A percentile compares a stretch with the other conserved stretches of the same genome.
These are phyloP conservation scores for Salinomyces thailandicus DNA, from an alignment of 2,329 filamentous ascomycete species.

Conservation along the genomic window DNA sequence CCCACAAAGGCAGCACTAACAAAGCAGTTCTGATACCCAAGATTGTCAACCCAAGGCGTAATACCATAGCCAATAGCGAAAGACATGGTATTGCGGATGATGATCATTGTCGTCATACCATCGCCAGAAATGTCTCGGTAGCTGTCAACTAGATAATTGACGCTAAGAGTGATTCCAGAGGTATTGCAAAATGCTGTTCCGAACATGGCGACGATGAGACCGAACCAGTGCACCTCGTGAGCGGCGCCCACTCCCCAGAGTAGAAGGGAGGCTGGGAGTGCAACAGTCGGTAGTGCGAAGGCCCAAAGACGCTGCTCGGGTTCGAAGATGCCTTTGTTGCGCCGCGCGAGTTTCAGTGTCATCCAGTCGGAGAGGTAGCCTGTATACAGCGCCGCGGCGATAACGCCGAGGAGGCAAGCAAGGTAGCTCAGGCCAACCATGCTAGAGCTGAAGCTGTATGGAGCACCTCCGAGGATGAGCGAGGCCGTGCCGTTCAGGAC, in stretches of 20 bases:
- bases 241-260: slow-evolving; percentile 44
- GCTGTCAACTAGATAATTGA: slow-evolving; percentile 38
- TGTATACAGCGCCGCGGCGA: slow-evolving; percentile 27
- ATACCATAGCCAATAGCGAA: slow-evolving; percentile 32
- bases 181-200: slow-evolving; percentile 18
- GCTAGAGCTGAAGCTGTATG: slow-evolving; percentile 29
- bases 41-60: slow-evolving; percentile 35
- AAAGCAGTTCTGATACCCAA: slow-evolving; percentile 36
- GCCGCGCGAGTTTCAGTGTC: slow-evolving; percentile 26
- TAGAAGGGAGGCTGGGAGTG: slow-evolving; percentile 36
- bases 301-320: slow-evolving; percentile 33
- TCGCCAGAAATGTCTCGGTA: slow-evolving; percentile 37
- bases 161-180: slow-evolving; percentile 20
- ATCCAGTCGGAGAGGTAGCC: slow-evolving; percentile 28
- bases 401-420: slow-evolving; percentile 27
- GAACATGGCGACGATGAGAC: slow-evolving; percentile 33
- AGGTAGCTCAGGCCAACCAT: slow-evolving; percentile 32
- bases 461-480: slow-evolving; percentile 27
- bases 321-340: slow-evolving; percentile 31
- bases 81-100: slow-evolving; percentile 39
- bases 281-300: slow-evolving; percentile 30
- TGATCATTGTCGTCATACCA: slow-evolving; percentile 36
- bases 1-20: slow-evolving; percentile 35
- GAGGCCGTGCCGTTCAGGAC: slow-evolving; percentile 36
- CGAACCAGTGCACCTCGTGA: slow-evolving; percentile 37